Percentiles rank a stretch among this genome's conserved stretches.
Conservation (phyloP, 345 rosid species). For the Salix purpurea region DNA sequence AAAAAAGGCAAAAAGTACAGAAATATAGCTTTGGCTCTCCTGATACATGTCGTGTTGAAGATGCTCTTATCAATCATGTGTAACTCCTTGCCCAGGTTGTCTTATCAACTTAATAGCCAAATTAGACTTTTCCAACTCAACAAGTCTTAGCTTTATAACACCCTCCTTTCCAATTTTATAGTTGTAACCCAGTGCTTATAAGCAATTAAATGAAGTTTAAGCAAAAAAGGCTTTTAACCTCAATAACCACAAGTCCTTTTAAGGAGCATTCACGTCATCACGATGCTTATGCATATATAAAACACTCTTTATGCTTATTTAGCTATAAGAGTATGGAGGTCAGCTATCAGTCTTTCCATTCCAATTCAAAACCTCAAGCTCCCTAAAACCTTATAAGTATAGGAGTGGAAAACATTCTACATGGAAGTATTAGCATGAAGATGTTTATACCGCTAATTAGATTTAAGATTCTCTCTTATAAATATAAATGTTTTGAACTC, state of each 20-base stretch:
- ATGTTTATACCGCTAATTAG: neutral
- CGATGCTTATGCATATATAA: neutral
- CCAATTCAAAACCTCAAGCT: neutral
- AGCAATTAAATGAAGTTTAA: no score
- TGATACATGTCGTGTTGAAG: no score
- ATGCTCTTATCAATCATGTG: no score
- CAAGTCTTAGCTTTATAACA: neutral
- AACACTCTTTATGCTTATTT: neutral
- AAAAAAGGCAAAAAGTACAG: no score
- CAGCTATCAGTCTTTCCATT: rapidly evolving
- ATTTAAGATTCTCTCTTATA: no score
- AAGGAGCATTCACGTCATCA: neutral
- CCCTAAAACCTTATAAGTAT: neutral
- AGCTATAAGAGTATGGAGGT: rapidly evolving
- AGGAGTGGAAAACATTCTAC: neutral
- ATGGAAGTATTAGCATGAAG: no score
- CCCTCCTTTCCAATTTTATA: no score
- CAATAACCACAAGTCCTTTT: no score
- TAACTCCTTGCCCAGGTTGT: neutral
- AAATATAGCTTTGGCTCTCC: no score
- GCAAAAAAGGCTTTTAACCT: no score
- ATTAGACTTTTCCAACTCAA: no score
- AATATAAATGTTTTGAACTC: neutral
- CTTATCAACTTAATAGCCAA: no score
- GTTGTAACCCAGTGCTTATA: rapidly evolving